Base-by-base conservation (phyloP, 192 early-diverging fungal genomes). In the Coemansia sp. region DNA sequence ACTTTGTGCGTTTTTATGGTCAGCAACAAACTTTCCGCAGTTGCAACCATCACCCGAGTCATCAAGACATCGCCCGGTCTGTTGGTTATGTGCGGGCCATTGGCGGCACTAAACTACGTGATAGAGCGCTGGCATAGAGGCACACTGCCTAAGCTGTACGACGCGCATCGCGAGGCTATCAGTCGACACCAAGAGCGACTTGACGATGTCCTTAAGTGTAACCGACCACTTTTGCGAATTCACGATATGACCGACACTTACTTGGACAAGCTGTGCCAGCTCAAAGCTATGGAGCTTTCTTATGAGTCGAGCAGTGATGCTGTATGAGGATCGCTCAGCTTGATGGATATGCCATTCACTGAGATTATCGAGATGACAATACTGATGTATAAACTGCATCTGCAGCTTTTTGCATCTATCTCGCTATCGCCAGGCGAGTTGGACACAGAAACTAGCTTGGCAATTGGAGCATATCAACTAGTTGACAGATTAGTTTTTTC, bases 381-480 rank as follows among this genome's bases (percentile, higher is more conserved):
- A 10, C 36, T 76, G 59, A 31, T 31, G 1, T 51, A 41, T 9
- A 63, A 52, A 7, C 20, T 76, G 12, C 63, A 55, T 54, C 44
- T 40, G 20, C 47, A 20, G 5, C 15, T 54, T 31, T 49, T 40
- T 22, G 11, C 16, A 16, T 16, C 41, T 0, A 51, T 24, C 2
- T 13, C 46, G 22, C 6, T 70, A 6, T 54, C 65, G 0, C 49
- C 74, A 1, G 68, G 74, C 24, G 54, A 76, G 40, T 31, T 76
- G 13, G 68, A 71, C 24, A 46, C 55, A 0, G n/a, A 20, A 24
- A 63, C 36, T 6, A 40, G 36, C 1, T 24, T 65, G 10, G 43
- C 44, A 27, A 3, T 52, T 13, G 16, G 24, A 3, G 13, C 71
- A 20, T 36, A 36, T 36, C 36, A 36, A 5, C 3, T 5, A 36